These are phyloP conservation scores for Ophiosphaerella narmari DNA, from an alignment of 2,329 filamentous ascomycete genomes.

Conservation along the genomic window DNA sequence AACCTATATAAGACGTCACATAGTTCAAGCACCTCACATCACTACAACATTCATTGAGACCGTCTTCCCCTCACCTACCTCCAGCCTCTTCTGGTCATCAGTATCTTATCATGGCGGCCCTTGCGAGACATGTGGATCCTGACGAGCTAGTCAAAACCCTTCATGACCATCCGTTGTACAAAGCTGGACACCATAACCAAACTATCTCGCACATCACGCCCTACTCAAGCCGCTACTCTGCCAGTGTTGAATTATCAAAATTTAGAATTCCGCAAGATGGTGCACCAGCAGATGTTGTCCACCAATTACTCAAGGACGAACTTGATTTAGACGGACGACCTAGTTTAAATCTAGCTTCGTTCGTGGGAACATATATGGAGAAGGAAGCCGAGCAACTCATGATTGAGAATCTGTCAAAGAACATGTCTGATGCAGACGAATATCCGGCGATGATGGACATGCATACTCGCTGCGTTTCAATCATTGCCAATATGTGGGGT, in stretches of 20 bases:
- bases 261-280: constrained; percentile 63
- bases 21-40: not conserved
- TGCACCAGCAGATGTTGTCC: constrained; percentile 65
- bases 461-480: constrained; percentile 70
- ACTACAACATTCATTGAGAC: not conserved
- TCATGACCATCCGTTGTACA: constrained; percentile 52
- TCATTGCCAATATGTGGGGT: constrained; percentile 70
- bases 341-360: constrained; percentile 70
- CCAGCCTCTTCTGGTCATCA: not conserved
- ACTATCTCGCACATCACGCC: constrained; percentile 58
- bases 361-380: constrained; percentile 75
- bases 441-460: constrained; percentile 56
- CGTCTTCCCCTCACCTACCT: not conserved
- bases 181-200: constrained; percentile 43
- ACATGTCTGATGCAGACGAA: constrained; percentile 68
- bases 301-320: constrained; percentile 61
- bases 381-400: constrained; percentile 67
- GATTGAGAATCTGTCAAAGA: constrained; percentile 71
- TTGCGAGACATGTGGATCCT: constrained; percentile 59
- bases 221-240: constrained; percentile 63
- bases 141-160: constrained; percentile 59
- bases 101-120: constrained; percentile 49
- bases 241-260: constrained; percentile 61
- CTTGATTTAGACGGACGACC: constrained; percentile 55
- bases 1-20: not conserved